Conservation (phyloP, 345 rosid genomes). For the Ricinus communis region DNA sequence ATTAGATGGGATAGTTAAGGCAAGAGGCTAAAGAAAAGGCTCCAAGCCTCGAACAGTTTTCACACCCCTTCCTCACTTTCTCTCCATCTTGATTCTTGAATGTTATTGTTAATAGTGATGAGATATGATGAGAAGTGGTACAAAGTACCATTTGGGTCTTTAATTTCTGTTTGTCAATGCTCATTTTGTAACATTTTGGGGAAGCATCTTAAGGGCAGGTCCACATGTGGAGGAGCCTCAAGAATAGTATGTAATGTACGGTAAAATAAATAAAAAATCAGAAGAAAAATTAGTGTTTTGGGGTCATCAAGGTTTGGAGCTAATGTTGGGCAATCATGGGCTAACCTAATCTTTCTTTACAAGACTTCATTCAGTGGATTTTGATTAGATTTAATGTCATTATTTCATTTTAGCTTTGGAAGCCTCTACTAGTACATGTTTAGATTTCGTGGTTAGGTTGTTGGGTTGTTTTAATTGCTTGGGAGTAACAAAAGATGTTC, state of each 20-base stretch:
- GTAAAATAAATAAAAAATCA: too few relatives aligned
- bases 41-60: too few relatives aligned
- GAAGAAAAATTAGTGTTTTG: neutral
- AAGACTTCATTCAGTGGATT: neutral
- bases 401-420: slow-evolving; percentile 1
- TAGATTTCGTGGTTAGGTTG: neutral
- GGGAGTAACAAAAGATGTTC: neutral
- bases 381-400: neutral
- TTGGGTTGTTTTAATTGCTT: neutral
- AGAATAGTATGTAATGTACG: neutral
- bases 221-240: slow-evolving; percentile 7
- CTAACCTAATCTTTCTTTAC: neutral
- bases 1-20: too few relatives aligned
- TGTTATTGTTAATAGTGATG: too few relatives aligned
- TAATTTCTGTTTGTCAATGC: neutral
- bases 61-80: too few relatives aligned
- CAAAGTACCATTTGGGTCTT: neutral
- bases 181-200: slow-evolving; percentile 5
- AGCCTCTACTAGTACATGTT: neutral
- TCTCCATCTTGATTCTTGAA: too few relatives aligned
- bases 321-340: neutral
- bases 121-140: too few relatives aligned
- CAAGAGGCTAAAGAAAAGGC: too few relatives aligned
- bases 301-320: neutral
- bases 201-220: slow-evolving; percentile 11